Evolutionary conservation across 139 green algal species (phyloP).

Genomic region (Chlorella ohadii): DNA sequence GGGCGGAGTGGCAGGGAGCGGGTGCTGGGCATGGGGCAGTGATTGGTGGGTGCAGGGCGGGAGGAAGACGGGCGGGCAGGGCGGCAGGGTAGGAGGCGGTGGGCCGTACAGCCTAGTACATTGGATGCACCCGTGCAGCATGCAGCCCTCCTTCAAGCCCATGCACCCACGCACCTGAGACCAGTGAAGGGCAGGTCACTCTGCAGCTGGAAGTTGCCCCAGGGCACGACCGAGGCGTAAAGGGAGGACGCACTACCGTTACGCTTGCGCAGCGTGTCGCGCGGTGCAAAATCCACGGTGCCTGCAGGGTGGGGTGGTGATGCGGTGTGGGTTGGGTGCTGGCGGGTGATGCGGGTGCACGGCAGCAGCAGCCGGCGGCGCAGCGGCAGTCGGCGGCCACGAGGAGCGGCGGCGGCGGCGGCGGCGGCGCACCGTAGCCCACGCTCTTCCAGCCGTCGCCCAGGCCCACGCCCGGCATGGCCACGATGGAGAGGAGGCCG

Average conservation of each 20-base stretch:
- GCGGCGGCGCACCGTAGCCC: too few relatives aligned
- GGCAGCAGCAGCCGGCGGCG: too few relatives aligned
- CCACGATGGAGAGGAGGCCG: too few relatives aligned
- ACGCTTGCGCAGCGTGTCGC: conserved; percentile 29
- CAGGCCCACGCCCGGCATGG: too few relatives aligned
- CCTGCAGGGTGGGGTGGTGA: background rate
- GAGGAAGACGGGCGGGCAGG: background rate
- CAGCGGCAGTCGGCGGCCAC: background rate
- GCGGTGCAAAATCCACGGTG: conserved; percentile 36
- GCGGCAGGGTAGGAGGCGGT: background rate
- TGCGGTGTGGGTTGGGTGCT: background rate
- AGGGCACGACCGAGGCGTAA: conserved; percentile 37
- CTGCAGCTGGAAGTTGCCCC: conserved; percentile 43
- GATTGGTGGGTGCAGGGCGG: background rate
- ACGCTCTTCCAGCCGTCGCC: too few relatives aligned
- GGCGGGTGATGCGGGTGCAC: background rate
- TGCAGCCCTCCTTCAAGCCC: background rate
- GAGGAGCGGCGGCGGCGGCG: too few relatives aligned
- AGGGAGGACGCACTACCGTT: conserved; percentile 19
- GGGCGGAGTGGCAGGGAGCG: background rate
- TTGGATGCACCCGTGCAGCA: too few relatives aligned
- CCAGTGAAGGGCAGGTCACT: conserved; percentile 28
- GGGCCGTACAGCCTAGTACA: too few relatives aligned
- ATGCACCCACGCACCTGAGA: conserved; percentile 9
- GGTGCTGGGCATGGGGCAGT: background rate